Evolutionary conservation across 2,329 filamentous ascomycete genomes (phyloP).

Genomic region (Phyllosticta citriasiana): DNA sequence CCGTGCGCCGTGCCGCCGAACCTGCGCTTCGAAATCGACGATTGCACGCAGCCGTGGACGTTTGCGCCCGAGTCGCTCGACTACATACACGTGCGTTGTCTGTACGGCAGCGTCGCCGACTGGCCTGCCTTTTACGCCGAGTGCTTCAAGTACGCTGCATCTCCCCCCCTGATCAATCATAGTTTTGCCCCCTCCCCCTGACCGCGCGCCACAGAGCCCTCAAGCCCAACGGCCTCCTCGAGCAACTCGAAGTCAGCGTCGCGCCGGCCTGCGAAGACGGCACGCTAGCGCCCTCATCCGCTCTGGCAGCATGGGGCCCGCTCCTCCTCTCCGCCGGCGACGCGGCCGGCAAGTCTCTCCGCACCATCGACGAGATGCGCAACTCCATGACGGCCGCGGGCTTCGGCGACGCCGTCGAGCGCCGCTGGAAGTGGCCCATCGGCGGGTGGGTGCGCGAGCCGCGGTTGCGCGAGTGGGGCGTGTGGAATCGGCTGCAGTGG

Average conservation of each 20-base stretch:
- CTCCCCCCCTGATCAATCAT: too few species aligned
- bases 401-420: conserved; percentile 42
- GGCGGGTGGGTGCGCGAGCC: conserved; percentile 18
- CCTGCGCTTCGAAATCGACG: conserved; percentile 41
- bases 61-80: conserved; percentile 18
- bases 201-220: conserved; percentile 19
- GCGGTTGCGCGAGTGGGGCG: conserved; percentile 44
- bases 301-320: conserved; percentile 19
- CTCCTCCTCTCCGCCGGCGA: conserved; percentile 20
- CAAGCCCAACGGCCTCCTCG: conserved; percentile 18
- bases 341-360: conserved; percentile 24
- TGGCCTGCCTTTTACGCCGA: conserved; percentile 18
- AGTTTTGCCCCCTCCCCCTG: not conserved
- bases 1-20: conserved; percentile 39
- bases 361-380: conserved; percentile 27
- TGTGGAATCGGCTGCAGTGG: conserved; percentile 14
- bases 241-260: conserved; percentile 20
- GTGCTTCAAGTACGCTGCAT: conserved; percentile 11
- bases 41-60: conserved; percentile 29
- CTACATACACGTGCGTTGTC: conserved; percentile 16
- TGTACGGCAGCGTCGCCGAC: conserved; percentile 18
- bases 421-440: conserved; percentile 27
- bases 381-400: conserved; percentile 41
- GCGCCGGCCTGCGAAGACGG: conserved; percentile 18
- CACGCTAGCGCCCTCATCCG: conserved; percentile 13